Evolutionary conservation across 2,329 filamentous ascomycete species (phyloP), one percentile per base, ranked within the genome.

Genomic region (Tothia fuscella): DNA sequence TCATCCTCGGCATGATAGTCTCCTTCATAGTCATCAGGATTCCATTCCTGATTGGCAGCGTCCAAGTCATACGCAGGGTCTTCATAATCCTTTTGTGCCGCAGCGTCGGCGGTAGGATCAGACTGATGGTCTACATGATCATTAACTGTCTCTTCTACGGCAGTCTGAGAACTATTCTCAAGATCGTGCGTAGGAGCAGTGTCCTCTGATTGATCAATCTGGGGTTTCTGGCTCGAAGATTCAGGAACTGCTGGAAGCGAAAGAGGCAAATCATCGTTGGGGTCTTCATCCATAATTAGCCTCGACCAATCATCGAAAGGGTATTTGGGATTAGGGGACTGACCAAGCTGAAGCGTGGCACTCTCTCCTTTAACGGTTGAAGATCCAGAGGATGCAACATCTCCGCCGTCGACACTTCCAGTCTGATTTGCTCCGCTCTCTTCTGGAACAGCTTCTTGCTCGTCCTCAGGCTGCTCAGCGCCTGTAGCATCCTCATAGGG

Each of bases 341-440:
- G 17, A 41, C 39, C 22, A 14, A 28, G 16, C 31, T 26, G 40
- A n/a, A 47, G 46, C n/a, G 41, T 45, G 9, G 47, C 25, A 5
- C 54, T 50, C 28, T 60, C 57, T 26, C 53, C 58, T 45, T 57
- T 54, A 4, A 61, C 49, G 3, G 58, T 61, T 13, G 53, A 51
- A 21, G 59, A 57, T 16, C 51, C 52, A 5, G 54, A 51, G 1
- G 56, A 57, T 2, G 42, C 39, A 14, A 49, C 49, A 22, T 49
- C 45, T 13, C 33, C 31, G 10, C 43, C 33, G 14, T 44, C 44
- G 30, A 43, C 41, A 16, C 48, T 45, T n/a, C 21, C 31, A 31
- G 22, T 16, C n/a, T 37, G 35, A 28, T 37, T 25, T 17, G 31
- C 10, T 17, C n/a, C 10, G 22, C 31, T 20, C 12, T 16, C 25